Conservation (phyloP, 208 protist genomes). For the Trypanosomatidae sp. region DNA sequence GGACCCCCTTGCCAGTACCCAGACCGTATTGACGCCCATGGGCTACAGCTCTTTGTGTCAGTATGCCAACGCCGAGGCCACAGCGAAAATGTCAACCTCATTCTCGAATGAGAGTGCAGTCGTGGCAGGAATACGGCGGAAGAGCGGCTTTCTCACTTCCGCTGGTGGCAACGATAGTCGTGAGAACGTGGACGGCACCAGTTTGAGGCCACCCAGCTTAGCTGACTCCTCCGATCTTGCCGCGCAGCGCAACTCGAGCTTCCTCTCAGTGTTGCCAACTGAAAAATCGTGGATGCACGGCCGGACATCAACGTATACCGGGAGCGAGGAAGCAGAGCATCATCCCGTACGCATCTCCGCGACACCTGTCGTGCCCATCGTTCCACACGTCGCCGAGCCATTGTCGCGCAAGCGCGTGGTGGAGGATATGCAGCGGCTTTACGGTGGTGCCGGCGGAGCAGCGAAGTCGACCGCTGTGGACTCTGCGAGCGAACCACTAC, state of each 20-base stretch:
- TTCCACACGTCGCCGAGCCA: constrained; percentile 33
- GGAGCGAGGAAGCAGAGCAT: background rate
- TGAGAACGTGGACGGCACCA: background rate
- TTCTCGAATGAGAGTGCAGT: background rate
- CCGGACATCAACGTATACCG: background rate
- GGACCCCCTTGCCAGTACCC: constrained; percentile 15
- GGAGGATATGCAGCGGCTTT: constrained; percentile 31
- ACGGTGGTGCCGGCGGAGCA: constrained; percentile 5
- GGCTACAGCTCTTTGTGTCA: constrained; percentile 23
- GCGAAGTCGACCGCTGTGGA: background rate
- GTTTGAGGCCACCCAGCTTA: background rate
- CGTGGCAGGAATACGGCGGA: background rate
- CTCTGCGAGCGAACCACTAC: background rate
- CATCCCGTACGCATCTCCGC: constrained; percentile 25
- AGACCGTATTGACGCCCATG: constrained; percentile 24
- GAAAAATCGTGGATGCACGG: background rate
- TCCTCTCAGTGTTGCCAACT: background rate
- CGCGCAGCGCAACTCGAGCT: background rate
- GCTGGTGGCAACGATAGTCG: background rate
- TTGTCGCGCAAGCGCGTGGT: constrained; percentile 28
- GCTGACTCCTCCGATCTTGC: background rate
- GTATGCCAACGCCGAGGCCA: constrained; percentile 2
- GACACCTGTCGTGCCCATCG: constrained; percentile 63
- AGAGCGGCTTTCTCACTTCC: background rate
- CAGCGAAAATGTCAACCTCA: background rate